Conservation (phyloP, 495 filamentous ascomycete species). For the Elaphomyces granulatus region DNA sequence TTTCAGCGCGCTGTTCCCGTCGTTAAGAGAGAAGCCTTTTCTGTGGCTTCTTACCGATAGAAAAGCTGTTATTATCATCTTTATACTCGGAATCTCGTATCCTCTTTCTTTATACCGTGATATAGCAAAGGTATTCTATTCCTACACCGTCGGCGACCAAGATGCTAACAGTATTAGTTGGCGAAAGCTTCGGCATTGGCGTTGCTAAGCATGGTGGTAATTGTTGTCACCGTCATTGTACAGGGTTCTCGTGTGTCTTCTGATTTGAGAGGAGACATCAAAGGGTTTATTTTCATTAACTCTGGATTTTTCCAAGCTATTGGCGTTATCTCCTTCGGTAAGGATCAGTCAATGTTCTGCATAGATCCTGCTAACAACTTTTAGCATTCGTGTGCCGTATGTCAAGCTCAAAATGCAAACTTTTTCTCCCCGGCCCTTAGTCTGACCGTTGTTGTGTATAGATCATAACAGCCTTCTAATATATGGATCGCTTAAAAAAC, state of each 20-base stretch:
- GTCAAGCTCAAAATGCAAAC: conserved; percentile 16
- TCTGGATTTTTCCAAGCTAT: conserved; percentile 86
- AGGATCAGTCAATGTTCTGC: conserved; percentile 8
- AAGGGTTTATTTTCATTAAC: conserved; percentile 53
- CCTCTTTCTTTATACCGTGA: conserved; percentile 87
- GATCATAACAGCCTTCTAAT: conserved; percentile 95
- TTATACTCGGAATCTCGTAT: conserved; percentile 76
- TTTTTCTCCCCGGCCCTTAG: neutral
- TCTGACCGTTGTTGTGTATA: conserved; percentile 12
- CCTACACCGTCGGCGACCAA: neutral
- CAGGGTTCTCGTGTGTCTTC: conserved; percentile 60
- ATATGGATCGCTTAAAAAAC: conserved; percentile 87
- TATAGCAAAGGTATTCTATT: conserved; percentile 69
- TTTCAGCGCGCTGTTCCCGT: conserved; percentile 65
- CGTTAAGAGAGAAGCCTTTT: conserved; percentile 53
- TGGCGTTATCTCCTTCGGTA: conserved; percentile 95
- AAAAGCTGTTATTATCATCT: conserved; percentile 68
- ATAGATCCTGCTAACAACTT: conserved; percentile 19
- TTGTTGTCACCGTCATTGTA: conserved; percentile 76
- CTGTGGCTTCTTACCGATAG: conserved; percentile 70
- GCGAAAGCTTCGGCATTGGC: conserved; percentile 90
- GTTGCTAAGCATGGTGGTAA: conserved; percentile 79
- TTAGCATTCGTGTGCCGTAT: conserved; percentile 75
- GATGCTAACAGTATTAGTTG: conserved; percentile 37
- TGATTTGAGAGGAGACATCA: conserved; percentile 55